These are phyloP conservation scores for Pleurotus ostreatus DNA, from an alignment of 768 basidiomycete species.

Conservation along the genomic window DNA sequence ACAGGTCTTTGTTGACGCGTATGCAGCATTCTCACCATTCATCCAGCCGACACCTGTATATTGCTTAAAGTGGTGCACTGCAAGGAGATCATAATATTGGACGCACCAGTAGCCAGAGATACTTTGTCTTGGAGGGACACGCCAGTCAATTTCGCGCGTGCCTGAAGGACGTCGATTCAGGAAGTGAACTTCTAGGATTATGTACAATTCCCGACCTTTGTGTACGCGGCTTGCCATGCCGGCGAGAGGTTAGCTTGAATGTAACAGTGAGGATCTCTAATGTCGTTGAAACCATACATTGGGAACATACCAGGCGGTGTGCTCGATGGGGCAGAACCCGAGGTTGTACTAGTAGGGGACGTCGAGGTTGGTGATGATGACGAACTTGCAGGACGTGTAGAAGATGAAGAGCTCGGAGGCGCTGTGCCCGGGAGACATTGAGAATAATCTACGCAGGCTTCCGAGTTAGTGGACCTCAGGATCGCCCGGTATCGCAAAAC, in stretches of 20 bases:
- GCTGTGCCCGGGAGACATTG: conserved; percentile 44
- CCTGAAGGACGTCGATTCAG: conserved; percentile 25
- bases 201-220: conserved; percentile 33
- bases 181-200: not conserved
- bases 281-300: conserved; percentile 1
- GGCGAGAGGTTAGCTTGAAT: conserved; percentile 36
- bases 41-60: conserved; percentile 37
- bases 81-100: not conserved
- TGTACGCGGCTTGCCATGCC: conserved; percentile 51
- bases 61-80: not conserved
- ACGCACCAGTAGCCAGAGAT: conserved; percentile 47
- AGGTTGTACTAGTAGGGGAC: conserved; percentile 16
- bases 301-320: conserved; percentile 19
- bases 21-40: conserved; percentile 23
- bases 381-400: conserved; percentile 20
- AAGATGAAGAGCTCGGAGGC: conserved; percentile 18
- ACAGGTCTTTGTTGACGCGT: not conserved
- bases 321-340: conserved; percentile 17
- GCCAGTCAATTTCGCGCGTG: conserved; percentile 42
- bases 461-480: not conserved
- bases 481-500: conserved; percentile 5
- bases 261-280: not conserved
- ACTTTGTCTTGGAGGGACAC: conserved; percentile 55
- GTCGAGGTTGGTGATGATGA: conserved; percentile 18
- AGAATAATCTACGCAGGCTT: conserved; percentile 34